Conservation (phyloP, 129 eudicot genomes). For the Gnaphalium uliginosum region DNA sequence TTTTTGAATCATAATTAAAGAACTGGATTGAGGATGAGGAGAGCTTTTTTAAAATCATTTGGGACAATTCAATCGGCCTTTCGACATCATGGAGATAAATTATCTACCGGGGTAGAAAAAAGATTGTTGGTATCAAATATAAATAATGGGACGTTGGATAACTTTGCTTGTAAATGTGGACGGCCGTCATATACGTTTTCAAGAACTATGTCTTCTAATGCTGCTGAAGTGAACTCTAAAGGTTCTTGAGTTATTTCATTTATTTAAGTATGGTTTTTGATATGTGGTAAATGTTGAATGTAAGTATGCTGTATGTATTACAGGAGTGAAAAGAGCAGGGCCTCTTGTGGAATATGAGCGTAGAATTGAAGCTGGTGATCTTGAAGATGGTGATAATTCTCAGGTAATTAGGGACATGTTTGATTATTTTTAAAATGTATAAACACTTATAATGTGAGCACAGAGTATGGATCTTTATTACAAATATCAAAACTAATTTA, state of each 20-base stretch:
- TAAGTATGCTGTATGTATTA: background rate
- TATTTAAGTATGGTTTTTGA: background rate
- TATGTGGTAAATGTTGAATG: background rate
- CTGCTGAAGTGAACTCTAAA: conserved; percentile 37
- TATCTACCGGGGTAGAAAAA: conserved; percentile 24
- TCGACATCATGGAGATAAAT: conserved; percentile 29
- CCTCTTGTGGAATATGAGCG: conserved; percentile 87
- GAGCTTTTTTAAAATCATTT: conserved; percentile 34
- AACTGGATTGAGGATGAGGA: conserved; percentile 51
- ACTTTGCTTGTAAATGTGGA: conserved; percentile 33
- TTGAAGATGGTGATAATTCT: conserved; percentile 75
- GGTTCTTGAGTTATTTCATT: conserved; percentile 29
- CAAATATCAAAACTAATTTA: background rate
- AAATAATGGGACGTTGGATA: conserved; percentile 22
- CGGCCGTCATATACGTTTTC: conserved; percentile 35
- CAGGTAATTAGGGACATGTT: conserved; percentile 54
- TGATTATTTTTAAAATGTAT: conserved; percentile 9
- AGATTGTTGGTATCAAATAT: conserved; percentile 26
- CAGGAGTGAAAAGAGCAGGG: conserved; percentile 54
- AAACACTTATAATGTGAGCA: background rate
- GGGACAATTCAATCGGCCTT: conserved; percentile 39
- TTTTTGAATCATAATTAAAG: conserved; percentile 13
- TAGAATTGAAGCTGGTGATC: conserved; percentile 82
- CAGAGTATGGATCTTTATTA: no score
- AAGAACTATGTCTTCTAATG: conserved; percentile 48